Evolutionary conservation across 192 early-diverging fungal species (phyloP).

Genomic region (Bifiguratus adelaidae): DNA sequence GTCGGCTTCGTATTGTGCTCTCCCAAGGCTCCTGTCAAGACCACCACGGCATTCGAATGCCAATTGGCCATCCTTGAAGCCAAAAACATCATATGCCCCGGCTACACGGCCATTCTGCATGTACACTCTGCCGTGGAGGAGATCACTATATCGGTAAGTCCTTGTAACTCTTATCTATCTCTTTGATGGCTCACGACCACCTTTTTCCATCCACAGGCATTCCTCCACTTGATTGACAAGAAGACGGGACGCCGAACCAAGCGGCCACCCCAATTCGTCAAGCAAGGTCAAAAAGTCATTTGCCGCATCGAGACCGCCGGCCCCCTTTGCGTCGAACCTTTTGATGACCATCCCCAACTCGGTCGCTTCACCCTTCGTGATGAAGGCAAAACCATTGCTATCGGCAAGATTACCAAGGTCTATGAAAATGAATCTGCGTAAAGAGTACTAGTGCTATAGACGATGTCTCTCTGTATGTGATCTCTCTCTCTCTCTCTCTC

Average conservation of each 20-base stretch:
- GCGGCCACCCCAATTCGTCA: conserved; percentile 85
- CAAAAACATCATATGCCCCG: conserved; percentile 94
- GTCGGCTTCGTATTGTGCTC: conserved; percentile 84
- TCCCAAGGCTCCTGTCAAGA: conserved; percentile 67
- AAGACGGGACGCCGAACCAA: conserved; percentile 86
- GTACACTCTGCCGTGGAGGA: conserved; percentile 86
- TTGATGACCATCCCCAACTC: conserved; percentile 76
- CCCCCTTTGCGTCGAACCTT: conserved; percentile 81
- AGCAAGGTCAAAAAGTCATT: conserved; percentile 84
- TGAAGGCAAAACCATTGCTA: conserved; percentile 90
- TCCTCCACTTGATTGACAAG: conserved; percentile 89
- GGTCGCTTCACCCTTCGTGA: conserved; percentile 98
- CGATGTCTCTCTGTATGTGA: no score
- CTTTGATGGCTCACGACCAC: no score
- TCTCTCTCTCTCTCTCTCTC: no score
- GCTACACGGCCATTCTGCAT: conserved; percentile 90
- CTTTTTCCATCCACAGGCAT: conserved; percentile 19
- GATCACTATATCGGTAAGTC: conserved; percentile 54
- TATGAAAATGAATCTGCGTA: conserved; percentile 19
- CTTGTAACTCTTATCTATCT: not conserved
- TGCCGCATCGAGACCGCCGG: conserved; percentile 69
- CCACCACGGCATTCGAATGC: conserved; percentile 71
- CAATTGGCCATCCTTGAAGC: conserved; percentile 86
- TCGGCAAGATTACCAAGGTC: conserved; percentile 90
- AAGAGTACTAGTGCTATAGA: no score